A percentile compares a stretch with the other conserved stretches of the same genome.
These are phyloP conservation scores for Cercospora beticola DNA, from an alignment of 2,329 filamentous ascomycete genomes.

Conservation along the genomic window DNA sequence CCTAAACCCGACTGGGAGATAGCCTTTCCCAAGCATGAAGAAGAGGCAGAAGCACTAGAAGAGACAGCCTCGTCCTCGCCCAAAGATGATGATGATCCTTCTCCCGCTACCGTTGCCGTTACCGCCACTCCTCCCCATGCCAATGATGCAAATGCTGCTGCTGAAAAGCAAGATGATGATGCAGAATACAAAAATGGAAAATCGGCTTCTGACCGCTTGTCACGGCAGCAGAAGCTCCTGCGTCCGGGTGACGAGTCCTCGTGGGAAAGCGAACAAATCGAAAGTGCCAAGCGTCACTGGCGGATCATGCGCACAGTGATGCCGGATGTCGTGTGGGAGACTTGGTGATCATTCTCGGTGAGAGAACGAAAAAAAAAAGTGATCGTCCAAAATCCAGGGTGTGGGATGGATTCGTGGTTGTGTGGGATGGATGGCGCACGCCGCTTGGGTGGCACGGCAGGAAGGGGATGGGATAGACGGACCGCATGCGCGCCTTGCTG, in stretches of 20 bases:
- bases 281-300: conserved; percentile 85
- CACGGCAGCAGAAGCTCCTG: conserved; percentile 52
- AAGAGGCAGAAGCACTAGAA: not conserved
- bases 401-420: not conserved
- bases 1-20: conserved; percentile 69
- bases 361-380: not conserved
- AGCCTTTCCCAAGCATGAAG: conserved; percentile 23
- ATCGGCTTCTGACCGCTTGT: not conserved
- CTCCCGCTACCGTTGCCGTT: not conserved
- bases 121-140: not conserved
- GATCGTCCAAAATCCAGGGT: not conserved
- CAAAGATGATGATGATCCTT: conserved; percentile 28
- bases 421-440: not conserved
- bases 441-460: not conserved
- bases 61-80: not conserved
- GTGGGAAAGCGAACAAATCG: conserved; percentile 69
- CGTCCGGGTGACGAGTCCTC: conserved; percentile 62
- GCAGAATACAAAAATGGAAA: not conserved
- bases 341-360: conserved; percentile 55
- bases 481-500: not conserved
- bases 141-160: not conserved
- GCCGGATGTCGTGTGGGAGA: conserved; percentile 77
- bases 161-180: not conserved
- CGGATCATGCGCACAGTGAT: conserved; percentile 83
- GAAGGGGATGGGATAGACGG: not conserved